Conservation (phyloP, 176 grass and related monocot species). For the Cocos nucifera region DNA sequence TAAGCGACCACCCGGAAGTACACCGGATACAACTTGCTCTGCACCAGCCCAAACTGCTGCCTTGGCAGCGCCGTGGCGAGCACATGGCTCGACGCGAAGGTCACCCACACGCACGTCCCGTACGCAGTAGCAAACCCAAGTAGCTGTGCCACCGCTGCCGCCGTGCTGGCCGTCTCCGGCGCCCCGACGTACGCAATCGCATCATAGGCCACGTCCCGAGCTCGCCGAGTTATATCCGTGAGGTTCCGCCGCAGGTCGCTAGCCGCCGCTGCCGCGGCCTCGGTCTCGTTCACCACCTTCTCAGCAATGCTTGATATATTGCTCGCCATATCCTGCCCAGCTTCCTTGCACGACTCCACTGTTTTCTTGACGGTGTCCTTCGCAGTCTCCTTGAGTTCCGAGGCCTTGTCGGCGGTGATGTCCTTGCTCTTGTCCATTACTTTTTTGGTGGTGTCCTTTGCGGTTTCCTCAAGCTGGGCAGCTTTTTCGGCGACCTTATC, state of each 20-base stretch:
- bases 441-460: conserved; percentile 19
- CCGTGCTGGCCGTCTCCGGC: conserved; percentile 23
- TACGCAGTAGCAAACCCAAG: conserved; percentile 53
- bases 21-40: conserved; percentile 85
- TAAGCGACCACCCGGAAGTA: conserved; percentile 72
- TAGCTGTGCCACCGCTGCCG: conserved; percentile 41
- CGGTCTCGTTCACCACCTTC: conserved; percentile 10
- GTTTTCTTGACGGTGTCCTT: conserved; percentile 11
- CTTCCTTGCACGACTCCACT: conserved; percentile 13
- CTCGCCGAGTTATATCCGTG: conserved; percentile 39
- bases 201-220: conserved; percentile 42
- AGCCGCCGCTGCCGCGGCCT: conserved; percentile 13
- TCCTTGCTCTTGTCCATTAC: too few species aligned
- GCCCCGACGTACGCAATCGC: conserved; percentile 24
- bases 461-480: conserved; percentile 12
- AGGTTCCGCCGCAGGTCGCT: conserved; percentile 43
- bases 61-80: conserved; percentile 36
- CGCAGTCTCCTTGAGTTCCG: conserved; percentile 9
- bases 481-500: conserved; percentile 11
- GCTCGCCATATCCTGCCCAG: not conserved
- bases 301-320: not conserved
- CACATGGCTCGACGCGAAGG: conserved; percentile 75
- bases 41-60: conserved; percentile 73
- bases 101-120: conserved; percentile 70
- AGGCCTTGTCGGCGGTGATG: not conserved